Base-by-base conservation (phyloP, 768 basidiomycete genomes). In the Neoboletus magnificus region DNA sequence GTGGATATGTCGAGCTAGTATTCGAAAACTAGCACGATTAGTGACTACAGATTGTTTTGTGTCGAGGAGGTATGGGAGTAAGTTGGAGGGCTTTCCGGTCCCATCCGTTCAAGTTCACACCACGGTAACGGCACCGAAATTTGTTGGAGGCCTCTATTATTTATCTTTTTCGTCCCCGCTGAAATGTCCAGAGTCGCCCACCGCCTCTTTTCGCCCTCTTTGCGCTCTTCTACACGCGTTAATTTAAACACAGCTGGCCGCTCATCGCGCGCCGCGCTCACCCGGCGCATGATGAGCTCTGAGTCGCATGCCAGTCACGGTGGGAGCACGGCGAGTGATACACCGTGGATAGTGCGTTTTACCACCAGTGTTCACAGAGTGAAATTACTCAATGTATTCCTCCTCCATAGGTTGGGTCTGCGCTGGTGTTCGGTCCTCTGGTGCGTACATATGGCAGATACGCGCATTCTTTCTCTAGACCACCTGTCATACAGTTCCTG, bases 371-470 rank as follows among this genome's bases (percentile, higher is more conserved):
- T 35, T 16, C 52, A 41, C 25, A 23, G 6, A 25, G 3, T 16
- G 8, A 23, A 48, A 25, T 47, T 52, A 1, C 45, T 50, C 33
- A 39, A 40, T 27, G 7, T 32, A 20, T 57, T 37, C 22, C 30
- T 30, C 2, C 41, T 46, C 22, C 5, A 4, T 27, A 71, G 71
- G 57, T 71, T 41, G 71, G 71, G 41, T 72, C 70, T 15, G 68
- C 66, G 18, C 46, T 71, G 36, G 54, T 70, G 47, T 71, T 71
- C 41, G 71, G 71, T 52, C 66, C 70, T 49, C 52, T 60, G 51
- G 71, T 73, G 40, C 43, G 70, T 56, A 20, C 44, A 47, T 50
- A 23, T 10, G 25, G 18, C 41, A 3, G 12, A 32, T 27, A 29
- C 8, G 20, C 15, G 0, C 12, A 23, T 33, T 33, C 12, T 53